Base-by-base conservation (phyloP, 176 grass and related monocot species). In the Cenchrus americanus region DNA sequence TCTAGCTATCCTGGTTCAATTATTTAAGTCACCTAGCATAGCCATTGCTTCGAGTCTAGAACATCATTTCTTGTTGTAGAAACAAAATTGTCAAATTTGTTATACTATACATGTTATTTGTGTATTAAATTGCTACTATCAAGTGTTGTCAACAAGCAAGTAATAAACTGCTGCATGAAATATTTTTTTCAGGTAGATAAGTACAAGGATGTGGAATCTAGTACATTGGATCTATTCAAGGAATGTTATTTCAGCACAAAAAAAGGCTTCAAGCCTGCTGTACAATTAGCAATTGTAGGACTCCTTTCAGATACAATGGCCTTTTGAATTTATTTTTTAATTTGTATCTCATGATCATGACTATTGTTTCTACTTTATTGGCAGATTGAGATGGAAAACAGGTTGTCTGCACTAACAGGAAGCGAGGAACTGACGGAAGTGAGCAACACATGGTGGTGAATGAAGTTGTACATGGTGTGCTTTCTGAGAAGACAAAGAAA, bases 271-370 rank as follows among this genome's bases (percentile, higher is more conserved):
- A 22, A 18, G 19, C 67, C 67, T 46, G 8, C 21, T 46, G 67
- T 69, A 46, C 67, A 69, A 46, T 46, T 19, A n/a, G 41, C 41
- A n/a, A 69, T 69, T 69, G 67, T 69, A 69, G 12, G 67, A 53
- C 43, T 46, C 15, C 21, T 12, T 69, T 8, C 21, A 21, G 11
- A 69, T n/a, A 9, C 21, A n/a, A 10, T 69, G 50, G 2, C 19
- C 19, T 21, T n/a, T 21, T n/a, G 7, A 44, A 69, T 46, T 69
- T 5, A 43, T 47, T 21, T 3, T 69, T 69, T 22, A 9, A 23
- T n/a, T n/a, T 21, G 9, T 69, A n/a, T 69, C 19, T 11, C 8
- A n/a, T 11, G 21, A 18, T n/a, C 18, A 69, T 69, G 8, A 53
- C 14, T 53, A 53, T 53, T 22, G 8, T 46, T 46, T 69, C 2